These are phyloP conservation scores for Neurospora sp. DNA, from an alignment of 495 filamentous ascomycete species.

Conservation along the genomic window DNA sequence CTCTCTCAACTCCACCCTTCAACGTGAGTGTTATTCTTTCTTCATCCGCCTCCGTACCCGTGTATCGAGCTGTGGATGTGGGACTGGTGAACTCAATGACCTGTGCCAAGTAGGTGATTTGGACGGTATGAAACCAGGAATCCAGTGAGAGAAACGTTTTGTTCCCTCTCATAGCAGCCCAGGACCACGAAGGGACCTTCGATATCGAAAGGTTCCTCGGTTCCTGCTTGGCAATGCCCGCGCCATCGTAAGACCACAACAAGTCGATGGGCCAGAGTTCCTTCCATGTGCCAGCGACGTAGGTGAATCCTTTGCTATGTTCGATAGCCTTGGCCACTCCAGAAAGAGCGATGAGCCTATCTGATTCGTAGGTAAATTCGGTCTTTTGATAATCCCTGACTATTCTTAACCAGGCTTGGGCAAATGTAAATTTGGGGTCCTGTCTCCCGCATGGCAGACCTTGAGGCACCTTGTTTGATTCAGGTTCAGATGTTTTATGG, in stretches of 20 bases:
- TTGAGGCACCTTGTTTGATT: neutral
- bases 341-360: slow-evolving; percentile 12
- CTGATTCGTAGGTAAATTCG: slow-evolving; percentile 9
- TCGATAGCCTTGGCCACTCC: slow-evolving; percentile 9
- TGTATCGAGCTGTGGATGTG: neutral
- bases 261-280: slow-evolving; percentile 1
- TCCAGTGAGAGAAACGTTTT: too few species aligned
- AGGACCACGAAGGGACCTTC: neutral
- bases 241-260: too few species aligned
- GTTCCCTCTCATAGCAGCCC: too few species aligned
- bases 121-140: too few species aligned
- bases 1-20: neutral
- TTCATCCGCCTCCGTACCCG: neutral
- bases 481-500: fast-evolving
- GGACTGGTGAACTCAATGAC: neutral
- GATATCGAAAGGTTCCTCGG: neutral
- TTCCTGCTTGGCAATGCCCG: too few species aligned
- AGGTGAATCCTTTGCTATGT: slow-evolving; percentile 1
- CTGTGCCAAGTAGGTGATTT: neutral
- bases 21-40: neutral
- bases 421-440: neutral
- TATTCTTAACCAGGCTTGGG: neutral
- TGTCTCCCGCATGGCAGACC: neutral
- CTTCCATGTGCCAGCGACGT: slow-evolving; percentile 12
- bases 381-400: neutral